Evolutionary conservation across 2,329 filamentous ascomycete genomes (phyloP), one percentile per base, ranked within the genome.

Genomic region (Plenodomus biglobosus): DNA sequence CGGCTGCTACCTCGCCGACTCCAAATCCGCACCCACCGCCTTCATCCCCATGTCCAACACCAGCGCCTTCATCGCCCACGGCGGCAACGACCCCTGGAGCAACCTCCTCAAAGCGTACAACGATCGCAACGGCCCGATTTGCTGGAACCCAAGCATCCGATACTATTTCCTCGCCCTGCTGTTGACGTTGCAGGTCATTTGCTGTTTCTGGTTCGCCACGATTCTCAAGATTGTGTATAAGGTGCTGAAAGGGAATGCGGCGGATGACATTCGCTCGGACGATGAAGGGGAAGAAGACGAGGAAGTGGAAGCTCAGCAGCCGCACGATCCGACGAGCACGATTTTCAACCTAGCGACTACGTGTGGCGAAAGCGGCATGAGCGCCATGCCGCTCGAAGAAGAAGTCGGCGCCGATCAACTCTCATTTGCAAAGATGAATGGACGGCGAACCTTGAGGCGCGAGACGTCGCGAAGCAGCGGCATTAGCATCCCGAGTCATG

Each of bases 221-320:
- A 96, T 97, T 58, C 73, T 92, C 34, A 84, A 85, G 48, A 88
- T 99, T 2, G 91, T 91, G 18, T 80, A 87, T 53, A 85, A 86
- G 52, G 91, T 97, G 5, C 68, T 97, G 30, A 82, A 80, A 42
- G 92, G 92, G 24, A 82, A 80, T 32, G 79, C 83, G 24, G 91
- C 92, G 4, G 91, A 96, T 55, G 94, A 99, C 66, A 82, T 84
- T 16, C 85, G 94, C 46, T 95, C 90, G 55, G 92, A 96, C 60
- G 90, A 90, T 55, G 91, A 95, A 72, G 87, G 76, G 5, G 88
- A 85, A 18, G 85, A 84, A 19, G 80, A 81, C 16, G 79, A 81
- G 13, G 76, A 82, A n/a, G 76, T 18, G 16, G 35, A 37, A 3
- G 13, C 18, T 13, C 16, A 54, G 53, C 62, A 55, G 2, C 46